phyloP scores from a whole-genome alignment of 768 basidiomycete species.

The Psilocybe azurescens region DNA sequence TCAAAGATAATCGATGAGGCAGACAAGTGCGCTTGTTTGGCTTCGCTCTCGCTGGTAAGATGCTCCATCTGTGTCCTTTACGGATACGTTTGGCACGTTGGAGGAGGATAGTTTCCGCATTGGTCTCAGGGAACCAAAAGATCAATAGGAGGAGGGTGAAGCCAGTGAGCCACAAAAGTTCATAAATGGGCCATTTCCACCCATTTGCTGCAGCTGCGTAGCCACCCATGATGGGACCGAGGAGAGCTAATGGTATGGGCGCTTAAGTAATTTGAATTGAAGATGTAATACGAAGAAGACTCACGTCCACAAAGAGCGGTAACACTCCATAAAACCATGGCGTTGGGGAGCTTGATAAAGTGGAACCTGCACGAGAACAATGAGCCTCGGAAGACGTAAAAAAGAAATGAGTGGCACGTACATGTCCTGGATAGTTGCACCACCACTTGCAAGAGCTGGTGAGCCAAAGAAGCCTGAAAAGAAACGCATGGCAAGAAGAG shows the following conservation, averaged over 20 bases:
- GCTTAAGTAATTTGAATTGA: neutral
- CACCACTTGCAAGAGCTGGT: constrained; percentile 4
- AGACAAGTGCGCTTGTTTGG: constrained; percentile 1
- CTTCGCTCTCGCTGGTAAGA: constrained; percentile 4
- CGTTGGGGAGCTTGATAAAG: constrained; percentile 5
- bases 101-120: constrained; percentile 5
- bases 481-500: constrained; percentile 7
- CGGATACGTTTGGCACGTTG: constrained; percentile 3
- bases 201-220: constrained; percentile 2
- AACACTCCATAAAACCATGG: constrained; percentile 6
- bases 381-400: neutral
- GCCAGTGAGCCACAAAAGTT: constrained; percentile 1
- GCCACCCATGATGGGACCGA: constrained; percentile 4
- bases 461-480: constrained; percentile 6
- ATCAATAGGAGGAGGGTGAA: constrained; percentile 5
- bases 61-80: neutral
- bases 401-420: neutral
- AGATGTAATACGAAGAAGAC: neutral
- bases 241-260: neutral
- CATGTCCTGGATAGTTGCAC: constrained; percentile 10
- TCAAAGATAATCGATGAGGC: neutral
- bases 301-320: constrained; percentile 4
- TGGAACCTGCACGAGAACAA: neutral
- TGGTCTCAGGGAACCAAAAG: constrained; percentile 6
- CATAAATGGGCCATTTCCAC: constrained; percentile 8